Evolutionary conservation across 805 yeast species (phyloP).

Genomic region (Schwanniomyces occidentalis): DNA sequence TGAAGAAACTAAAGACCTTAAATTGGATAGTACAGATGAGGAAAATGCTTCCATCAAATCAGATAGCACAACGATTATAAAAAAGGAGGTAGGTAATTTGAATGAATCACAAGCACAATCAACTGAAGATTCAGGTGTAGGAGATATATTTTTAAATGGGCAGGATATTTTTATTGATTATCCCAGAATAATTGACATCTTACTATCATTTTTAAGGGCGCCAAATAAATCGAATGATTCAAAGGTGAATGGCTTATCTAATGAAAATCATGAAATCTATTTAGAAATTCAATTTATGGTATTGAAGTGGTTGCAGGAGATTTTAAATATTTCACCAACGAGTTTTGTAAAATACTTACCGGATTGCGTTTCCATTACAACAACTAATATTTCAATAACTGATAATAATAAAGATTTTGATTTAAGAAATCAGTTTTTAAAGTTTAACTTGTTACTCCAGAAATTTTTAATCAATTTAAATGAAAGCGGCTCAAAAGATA

Average conservation of each 20-base stretch:
- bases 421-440: conserved; percentile 34
- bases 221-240: conserved; percentile 41
- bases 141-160: conserved; percentile 35
- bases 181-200: conserved; percentile 74
- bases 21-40: conserved; percentile 7
- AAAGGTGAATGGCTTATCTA: conserved; percentile 25
- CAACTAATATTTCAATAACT: conserved; percentile 41
- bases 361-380: conserved; percentile 65
- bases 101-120: conserved; percentile 1
- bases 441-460: conserved; percentile 35
- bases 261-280: conserved; percentile 38
- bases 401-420: conserved; percentile 39
- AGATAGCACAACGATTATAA: conserved; percentile 25
- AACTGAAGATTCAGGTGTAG: conserved; percentile 16
- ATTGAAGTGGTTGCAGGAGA: conserved; percentile 76
- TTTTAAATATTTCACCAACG: conserved; percentile 71
- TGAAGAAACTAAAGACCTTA: conserved; percentile 4
- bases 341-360: conserved; percentile 76
- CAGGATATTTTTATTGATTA: conserved; percentile 84
- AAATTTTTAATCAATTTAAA: conserved; percentile 31
- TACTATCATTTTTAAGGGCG: conserved; percentile 77
- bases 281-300: conserved; percentile 75
- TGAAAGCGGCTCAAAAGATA: conserved; percentile 15
- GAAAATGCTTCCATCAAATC: conserved; percentile 25
- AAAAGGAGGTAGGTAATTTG: conserved; percentile 10